These are phyloP conservation scores for Pilasporangium apinafurcum DNA, from an alignment of 352 stramenopile species.

Conservation along the genomic window DNA sequence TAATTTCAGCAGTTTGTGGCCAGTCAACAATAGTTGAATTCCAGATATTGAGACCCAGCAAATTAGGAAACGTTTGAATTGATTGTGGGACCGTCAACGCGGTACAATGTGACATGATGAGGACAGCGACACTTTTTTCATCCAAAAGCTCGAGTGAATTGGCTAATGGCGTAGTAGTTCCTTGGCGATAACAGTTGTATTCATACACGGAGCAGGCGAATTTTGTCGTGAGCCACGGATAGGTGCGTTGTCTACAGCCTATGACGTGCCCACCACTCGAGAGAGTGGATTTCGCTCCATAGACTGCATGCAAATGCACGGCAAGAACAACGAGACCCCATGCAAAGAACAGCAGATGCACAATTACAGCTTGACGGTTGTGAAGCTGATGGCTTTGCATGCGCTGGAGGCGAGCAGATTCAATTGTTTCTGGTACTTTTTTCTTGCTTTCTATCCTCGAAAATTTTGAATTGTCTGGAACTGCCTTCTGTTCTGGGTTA, in stretches of 20 bases:
- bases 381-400: neutral
- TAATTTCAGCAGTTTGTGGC: constrained; percentile 4
- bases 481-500: no score
- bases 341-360: constrained; percentile 23
- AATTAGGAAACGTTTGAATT: constrained; percentile 8
- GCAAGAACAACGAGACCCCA: constrained; percentile 22
- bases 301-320: constrained; percentile 20
- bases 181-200: constrained; percentile 11
- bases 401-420: no score
- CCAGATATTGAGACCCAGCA: constrained; percentile 18
- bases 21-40: constrained; percentile 22
- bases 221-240: constrained; percentile 9
- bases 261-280: no score
- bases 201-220: constrained; percentile 13
- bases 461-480: no score
- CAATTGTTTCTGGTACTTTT: no score
- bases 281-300: no score
- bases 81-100: constrained; percentile 7
- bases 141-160: constrained; percentile 2
- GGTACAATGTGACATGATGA: constrained; percentile 20
- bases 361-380: neutral
- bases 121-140: constrained; percentile 5
- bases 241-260: constrained; percentile 9
- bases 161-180: neutral
- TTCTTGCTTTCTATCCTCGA: no score